Conservation (phyloP, 306 rosid genomes). For the Quercus berberidifolia region DNA sequence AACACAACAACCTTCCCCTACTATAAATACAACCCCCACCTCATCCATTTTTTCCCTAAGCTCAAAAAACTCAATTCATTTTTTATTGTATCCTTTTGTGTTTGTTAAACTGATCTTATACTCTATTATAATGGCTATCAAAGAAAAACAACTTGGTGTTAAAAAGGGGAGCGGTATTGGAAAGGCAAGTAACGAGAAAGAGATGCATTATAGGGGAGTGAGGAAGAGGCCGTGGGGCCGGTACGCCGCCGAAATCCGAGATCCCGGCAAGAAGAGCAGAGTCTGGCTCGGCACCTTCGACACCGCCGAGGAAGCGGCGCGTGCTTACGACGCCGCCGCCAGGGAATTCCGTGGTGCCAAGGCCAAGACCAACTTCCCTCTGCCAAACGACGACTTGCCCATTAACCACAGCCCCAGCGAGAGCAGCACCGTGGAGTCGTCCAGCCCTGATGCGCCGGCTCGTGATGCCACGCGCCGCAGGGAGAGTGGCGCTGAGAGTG, state of each 20-base stretch:
- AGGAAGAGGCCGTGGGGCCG: constrained; percentile 61
- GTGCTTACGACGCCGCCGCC: constrained; percentile 52
- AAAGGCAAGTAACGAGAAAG: constrained; percentile 15
- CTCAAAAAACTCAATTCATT: too few species aligned
- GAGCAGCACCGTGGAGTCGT: constrained; percentile 54
- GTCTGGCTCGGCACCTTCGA: constrained; percentile 60
- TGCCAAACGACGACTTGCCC: background rate
- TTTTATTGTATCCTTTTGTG: too few species aligned
- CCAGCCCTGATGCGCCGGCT: constrained; percentile 22
- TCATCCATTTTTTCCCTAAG: background rate
- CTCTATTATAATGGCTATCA: constrained; percentile 13
- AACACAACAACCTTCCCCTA: background rate
- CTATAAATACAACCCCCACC: background rate
- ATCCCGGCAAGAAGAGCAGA: constrained; percentile 52
- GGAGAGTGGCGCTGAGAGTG: background rate
- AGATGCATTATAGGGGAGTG: constrained; percentile 45
- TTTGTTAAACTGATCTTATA: too few species aligned
- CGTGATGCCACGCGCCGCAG: constrained; percentile 31
- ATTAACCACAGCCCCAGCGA: constrained; percentile 33
- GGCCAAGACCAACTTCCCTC: constrained; percentile 47
- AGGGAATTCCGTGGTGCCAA: constrained; percentile 46
- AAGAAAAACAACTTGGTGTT: background rate
- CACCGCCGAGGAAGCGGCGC: constrained; percentile 60
- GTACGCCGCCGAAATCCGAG: constrained; percentile 57
- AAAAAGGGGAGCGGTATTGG: constrained; percentile 7